Evolutionary conservation across 108 stramenopile genomes (phyloP).

Genomic region (Skeletonema menzelii): DNA sequence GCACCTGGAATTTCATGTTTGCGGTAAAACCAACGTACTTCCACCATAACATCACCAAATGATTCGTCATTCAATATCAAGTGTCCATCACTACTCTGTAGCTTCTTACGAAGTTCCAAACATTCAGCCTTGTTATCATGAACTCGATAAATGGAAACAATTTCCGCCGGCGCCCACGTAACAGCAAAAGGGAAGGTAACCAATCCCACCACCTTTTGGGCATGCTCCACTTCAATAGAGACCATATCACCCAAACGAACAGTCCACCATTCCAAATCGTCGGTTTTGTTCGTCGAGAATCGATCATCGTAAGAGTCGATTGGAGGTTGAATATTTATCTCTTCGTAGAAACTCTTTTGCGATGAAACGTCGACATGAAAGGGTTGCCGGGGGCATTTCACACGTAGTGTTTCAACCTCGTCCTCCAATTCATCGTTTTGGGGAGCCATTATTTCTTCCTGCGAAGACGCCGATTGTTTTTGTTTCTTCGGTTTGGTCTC

Average conservation of each 20-base stretch:
- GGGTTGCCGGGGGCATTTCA: slow-evolving; percentile 9
- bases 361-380: slow-evolving; percentile 64
- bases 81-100: slow-evolving; percentile 1
- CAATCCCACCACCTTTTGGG: slow-evolving; percentile 13
- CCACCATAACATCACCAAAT: slow-evolving; percentile 43
- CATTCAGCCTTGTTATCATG: slow-evolving; percentile 36
- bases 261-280: slow-evolving; percentile 27
- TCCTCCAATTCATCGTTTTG: not conserved
- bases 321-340: slow-evolving; percentile 50
- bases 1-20: slow-evolving; percentile 57
- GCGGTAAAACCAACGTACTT: slow-evolving; percentile 83
- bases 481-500: not conserved
- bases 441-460: not conserved
- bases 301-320: slow-evolving; percentile 29
- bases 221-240: slow-evolving; percentile 48
- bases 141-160: slow-evolving; percentile 55
- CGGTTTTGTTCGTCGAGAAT: not conserved
- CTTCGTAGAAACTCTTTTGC: slow-evolving; percentile 50
- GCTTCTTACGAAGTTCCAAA: slow-evolving; percentile 23
- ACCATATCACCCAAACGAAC: slow-evolving; percentile 71
- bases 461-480: not conserved
- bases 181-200: slow-evolving; percentile 54
- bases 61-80: not conserved
- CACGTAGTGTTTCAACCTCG: not conserved
- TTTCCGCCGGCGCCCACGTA: slow-evolving; percentile 59